A percentile compares a stretch with the other conserved stretches of the same genome.
phyloP scores from a whole-genome alignment of 495 filamentous ascomycete species.

The Penicillium alfredii region DNA sequence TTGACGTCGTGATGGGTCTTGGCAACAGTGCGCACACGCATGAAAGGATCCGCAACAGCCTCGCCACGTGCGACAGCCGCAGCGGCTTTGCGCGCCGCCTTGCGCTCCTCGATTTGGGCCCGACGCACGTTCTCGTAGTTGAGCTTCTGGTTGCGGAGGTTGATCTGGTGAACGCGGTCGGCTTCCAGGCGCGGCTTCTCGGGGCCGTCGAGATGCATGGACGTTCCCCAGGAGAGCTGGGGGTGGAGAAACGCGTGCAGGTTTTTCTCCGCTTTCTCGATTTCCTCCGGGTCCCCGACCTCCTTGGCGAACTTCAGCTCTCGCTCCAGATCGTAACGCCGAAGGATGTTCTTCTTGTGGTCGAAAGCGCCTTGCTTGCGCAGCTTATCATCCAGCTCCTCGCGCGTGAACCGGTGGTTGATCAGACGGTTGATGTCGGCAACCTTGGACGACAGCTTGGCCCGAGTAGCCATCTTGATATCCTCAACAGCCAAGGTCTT shows the following conservation, averaged over 20 bases:
- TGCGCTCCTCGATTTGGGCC: slow-evolving; percentile 74
- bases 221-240: slow-evolving; percentile 63
- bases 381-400: slow-evolving; percentile 73
- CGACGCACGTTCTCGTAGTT: slow-evolving; percentile 78
- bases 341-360: slow-evolving; percentile 53
- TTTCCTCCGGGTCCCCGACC: slow-evolving; percentile 50
- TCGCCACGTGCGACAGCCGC: slow-evolving; percentile 52
- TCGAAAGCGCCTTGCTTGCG: slow-evolving; percentile 58
- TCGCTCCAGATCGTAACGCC: slow-evolving; percentile 56
- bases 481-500: slow-evolving; percentile 65
- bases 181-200: slow-evolving; percentile 50
- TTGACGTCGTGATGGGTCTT: slow-evolving; percentile 57
- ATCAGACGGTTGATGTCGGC: slow-evolving; percentile 73
- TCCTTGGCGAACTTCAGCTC: slow-evolving; percentile 60
- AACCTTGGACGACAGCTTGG: slow-evolving; percentile 63
- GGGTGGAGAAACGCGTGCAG: slow-evolving; percentile 62
- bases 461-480: slow-evolving; percentile 60
- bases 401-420: slow-evolving; percentile 70
- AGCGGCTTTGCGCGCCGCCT: slow-evolving; percentile 52
- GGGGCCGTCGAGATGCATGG: slow-evolving; percentile 39
- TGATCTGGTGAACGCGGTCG: slow-evolving; percentile 70
- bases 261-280: slow-evolving; percentile 56
- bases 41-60: slow-evolving; percentile 47
- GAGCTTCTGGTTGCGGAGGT: slow-evolving; percentile 68
- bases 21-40: slow-evolving; percentile 55